Conservation (phyloP, 2,329 filamentous ascomycete species). For the Aspergillus texensis region DNA sequence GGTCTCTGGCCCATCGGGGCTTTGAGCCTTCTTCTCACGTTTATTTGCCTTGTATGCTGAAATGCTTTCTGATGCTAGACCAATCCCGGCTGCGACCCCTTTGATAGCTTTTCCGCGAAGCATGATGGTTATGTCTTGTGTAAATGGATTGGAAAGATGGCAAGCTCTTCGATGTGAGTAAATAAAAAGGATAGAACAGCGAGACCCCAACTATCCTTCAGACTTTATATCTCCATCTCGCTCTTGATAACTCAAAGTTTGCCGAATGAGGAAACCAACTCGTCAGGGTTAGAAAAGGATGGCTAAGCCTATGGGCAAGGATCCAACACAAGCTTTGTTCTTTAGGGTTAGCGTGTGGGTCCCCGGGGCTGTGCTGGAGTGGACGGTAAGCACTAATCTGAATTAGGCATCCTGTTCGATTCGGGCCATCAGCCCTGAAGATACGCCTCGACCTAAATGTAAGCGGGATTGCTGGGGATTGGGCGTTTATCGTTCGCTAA, state of each 20-base stretch:
- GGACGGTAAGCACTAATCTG: not conserved
- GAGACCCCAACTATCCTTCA: not conserved
- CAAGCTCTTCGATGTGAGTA: too few relatives aligned
- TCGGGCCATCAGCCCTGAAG: not conserved
- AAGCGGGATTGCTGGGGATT: not conserved
- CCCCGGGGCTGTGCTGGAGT: not conserved
- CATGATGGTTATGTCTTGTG: not conserved
- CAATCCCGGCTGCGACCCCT: slow-evolving; percentile 29
- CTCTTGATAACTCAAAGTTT: not conserved
- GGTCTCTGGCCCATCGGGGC: not conserved
- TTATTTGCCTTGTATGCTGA: slow-evolving; percentile 24
- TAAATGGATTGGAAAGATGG: not conserved
- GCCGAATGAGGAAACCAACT: not conserved
- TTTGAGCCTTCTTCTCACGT: slow-evolving; percentile 6
- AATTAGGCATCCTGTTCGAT: not conserved
- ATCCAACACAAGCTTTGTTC: not conserved
- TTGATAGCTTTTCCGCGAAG: slow-evolving; percentile 10
- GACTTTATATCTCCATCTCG: not conserved
- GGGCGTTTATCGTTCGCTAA: not conserved
- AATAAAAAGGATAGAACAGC: not conserved
- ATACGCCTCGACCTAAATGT: not conserved
- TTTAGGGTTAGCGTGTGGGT: not conserved
- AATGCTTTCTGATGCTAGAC: slow-evolving; percentile 29
- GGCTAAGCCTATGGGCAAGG: too few relatives aligned
- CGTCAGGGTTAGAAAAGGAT: not conserved